These are phyloP conservation scores for Exidia glandulosa DNA, from an alignment of 768 basidiomycete genomes.

Conservation along the genomic window DNA sequence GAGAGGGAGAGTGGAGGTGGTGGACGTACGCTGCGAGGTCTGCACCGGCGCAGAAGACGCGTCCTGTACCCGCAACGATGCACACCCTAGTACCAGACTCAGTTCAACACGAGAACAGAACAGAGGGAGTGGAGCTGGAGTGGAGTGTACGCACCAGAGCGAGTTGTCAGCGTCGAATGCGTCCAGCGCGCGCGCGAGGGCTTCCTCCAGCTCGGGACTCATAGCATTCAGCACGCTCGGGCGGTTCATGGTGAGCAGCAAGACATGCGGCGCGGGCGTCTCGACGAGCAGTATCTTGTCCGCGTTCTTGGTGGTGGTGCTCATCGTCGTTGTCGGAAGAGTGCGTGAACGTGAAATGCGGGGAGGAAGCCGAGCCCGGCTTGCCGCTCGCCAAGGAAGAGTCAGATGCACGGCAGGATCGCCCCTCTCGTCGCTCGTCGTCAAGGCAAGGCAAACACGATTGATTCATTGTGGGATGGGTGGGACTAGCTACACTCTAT, in stretches of 20 bases:
- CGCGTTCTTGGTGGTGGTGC: neutral
- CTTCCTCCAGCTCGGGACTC: conserved; percentile 43
- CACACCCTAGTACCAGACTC: conserved; percentile 43
- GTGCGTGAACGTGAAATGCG: neutral
- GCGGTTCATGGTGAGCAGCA: conserved; percentile 53
- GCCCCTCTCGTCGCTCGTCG: no score
- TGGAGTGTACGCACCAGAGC: conserved; percentile 44
- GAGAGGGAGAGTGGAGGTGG: neutral
- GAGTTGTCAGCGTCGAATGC: conserved; percentile 68
- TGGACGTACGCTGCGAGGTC: conserved; percentile 58
- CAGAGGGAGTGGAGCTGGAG: neutral
- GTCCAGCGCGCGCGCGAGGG: conserved; percentile 40
- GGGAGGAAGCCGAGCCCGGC: no score
- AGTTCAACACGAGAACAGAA: conserved; percentile 1
- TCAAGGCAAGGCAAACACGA: no score
- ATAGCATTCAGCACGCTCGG: conserved; percentile 67
- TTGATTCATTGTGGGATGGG: no score
- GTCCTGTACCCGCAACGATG: conserved; percentile 63
- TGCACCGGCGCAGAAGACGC: conserved; percentile 68
- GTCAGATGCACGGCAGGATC: no score
- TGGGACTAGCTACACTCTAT: no score
- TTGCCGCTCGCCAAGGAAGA: no score
- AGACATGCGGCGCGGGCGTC: conserved; percentile 35
- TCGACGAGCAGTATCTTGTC: neutral
- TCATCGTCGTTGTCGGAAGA: neutral